Base-by-base conservation (phyloP, 148 eudicot genomes). In the Rhododendron ovatum region DNA sequence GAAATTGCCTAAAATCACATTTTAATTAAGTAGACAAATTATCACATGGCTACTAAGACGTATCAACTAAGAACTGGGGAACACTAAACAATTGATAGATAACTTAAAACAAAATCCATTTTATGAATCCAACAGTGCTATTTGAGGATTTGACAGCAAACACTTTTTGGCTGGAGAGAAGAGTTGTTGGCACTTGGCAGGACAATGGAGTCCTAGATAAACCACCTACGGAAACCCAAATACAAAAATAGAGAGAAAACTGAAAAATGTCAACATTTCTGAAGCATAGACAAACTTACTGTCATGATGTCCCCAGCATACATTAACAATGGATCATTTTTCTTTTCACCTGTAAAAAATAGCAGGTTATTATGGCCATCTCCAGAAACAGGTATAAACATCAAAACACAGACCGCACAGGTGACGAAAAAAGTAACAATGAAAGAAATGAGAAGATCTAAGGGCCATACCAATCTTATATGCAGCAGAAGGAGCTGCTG, bases 301-400 rank as follows among this genome's bases (percentile, higher is more conserved):
- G 98, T 98, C 99, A 98, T 98, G 82, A 94, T 94, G 90, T 95
- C 99, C 69, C 98, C 98, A 43, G 96, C 99, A 88, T 98, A 98
- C 99, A 98, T 98, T 84, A 98, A 95, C 92, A 98, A 86, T 45
- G 99, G 99, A 86, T 98, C 98, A 89, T 93, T 89, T 87, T 92
- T 98, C 95, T 95, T 98, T 89, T 98, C 99, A 84, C 98, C 99
- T 98, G 88, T 47, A 87, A 73, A 89, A 5, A 75, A 33, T 55
- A 50, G 86, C 82, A 73, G 83, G 71, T 69, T 82, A 85, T 84
- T 84, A 82, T 76, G 86, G 71, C 55, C 43, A 86, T 22, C 28
- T 57, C 53, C 75, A 75, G 82, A 80, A 61, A 39, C 10, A 76
- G 50, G 79, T 1, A 37, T 26, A 41, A 12, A 55, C 15, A 71